Evolutionary conservation across 106 monocot genomes (phyloP).

Genomic region (Platanthera zijinensis): DNA sequence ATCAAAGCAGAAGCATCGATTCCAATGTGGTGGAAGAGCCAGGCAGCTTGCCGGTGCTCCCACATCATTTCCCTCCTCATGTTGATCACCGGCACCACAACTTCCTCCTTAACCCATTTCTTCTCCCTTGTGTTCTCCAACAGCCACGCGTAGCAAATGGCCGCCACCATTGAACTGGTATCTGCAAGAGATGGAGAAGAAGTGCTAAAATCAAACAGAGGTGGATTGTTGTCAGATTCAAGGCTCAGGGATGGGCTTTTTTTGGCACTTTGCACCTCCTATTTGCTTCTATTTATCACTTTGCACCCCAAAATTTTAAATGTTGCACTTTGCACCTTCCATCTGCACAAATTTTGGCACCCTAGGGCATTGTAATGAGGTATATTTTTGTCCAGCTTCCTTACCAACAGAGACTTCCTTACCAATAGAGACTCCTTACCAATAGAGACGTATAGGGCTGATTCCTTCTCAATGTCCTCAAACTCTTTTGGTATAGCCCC

Average conservation of each 20-base stretch:
- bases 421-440: too few relatives aligned
- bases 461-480: too few relatives aligned
- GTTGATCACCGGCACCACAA: conserved; percentile 43
- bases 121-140: conserved; percentile 26
- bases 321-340: too few relatives aligned
- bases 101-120: conserved; percentile 5
- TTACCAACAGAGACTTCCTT: too few relatives aligned
- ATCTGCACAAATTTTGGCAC: too few relatives aligned
- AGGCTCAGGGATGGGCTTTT: neutral
- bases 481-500: too few relatives aligned
- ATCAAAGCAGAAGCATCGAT: conserved; percentile 47
- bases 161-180: conserved; percentile 45
- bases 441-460: too few relatives aligned
- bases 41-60: conserved; percentile 44
- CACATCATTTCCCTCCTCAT: conserved; percentile 34
- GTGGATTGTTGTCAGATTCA: neutral
- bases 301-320: too few relatives aligned
- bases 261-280: too few relatives aligned
- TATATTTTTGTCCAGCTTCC: too few relatives aligned
- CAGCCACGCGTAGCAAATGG: conserved; percentile 52
- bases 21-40: conserved; percentile 46
- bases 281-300: too few relatives aligned
- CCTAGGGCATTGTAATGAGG: too few relatives aligned
- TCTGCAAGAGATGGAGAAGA: neutral
- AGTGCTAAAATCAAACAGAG: neutral